Base-by-base conservation (phyloP, 495 filamentous ascomycete species). In the Echria macrotheca region DNA sequence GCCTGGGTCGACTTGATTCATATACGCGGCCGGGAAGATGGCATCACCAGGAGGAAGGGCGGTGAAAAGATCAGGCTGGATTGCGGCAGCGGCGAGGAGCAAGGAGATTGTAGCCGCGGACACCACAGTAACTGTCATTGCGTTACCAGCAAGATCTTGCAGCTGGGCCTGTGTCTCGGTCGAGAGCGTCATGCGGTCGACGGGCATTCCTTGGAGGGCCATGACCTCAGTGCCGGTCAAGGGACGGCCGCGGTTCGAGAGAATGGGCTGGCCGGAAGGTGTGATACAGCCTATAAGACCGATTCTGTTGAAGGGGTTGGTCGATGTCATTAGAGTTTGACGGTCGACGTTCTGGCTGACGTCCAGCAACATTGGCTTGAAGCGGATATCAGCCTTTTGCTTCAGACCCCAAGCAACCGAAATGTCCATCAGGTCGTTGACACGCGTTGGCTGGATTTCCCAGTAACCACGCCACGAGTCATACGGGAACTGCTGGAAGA, bases 61-160 rank as follows among this genome's bases (percentile, higher is more conserved):
- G n/a, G 24, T 18, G 24, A 7, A 32, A 29, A 29, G 12, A 5
- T n/a, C n/a, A n/a, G n/a, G n/a, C n/a, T n/a, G n/a, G n/a, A n/a
- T n/a, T n/a, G n/a, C n/a, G n/a, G n/a, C n/a, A n/a, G n/a, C n/a
- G 7, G 28, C 28, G 6, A 6, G 18, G 7, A 70, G 38, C 0
- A 67, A 52, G 17, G 72, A 50, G 14, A 87, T 49, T 5, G 87
- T 73, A 1, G 77, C 75, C 3, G 78, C 71, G 1, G 85, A 83
- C 4, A 91, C 80, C 6, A 88, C 83, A 0, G 88, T 85, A 3
- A 83, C 78, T 2, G 77, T 78, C 89, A 95, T 95, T 1, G 89
- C 89, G 59, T 95, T 95, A 0, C 89, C 89, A 2, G 85, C 86
- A 5, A 95, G 70, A 49, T 90, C 79, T 43, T 82, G 79, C 6